Percentiles rank a stretch among this genome's conserved stretches.
Conservation (phyloP, 352 stramenopile species). For the Blastocystis sp. region DNA sequence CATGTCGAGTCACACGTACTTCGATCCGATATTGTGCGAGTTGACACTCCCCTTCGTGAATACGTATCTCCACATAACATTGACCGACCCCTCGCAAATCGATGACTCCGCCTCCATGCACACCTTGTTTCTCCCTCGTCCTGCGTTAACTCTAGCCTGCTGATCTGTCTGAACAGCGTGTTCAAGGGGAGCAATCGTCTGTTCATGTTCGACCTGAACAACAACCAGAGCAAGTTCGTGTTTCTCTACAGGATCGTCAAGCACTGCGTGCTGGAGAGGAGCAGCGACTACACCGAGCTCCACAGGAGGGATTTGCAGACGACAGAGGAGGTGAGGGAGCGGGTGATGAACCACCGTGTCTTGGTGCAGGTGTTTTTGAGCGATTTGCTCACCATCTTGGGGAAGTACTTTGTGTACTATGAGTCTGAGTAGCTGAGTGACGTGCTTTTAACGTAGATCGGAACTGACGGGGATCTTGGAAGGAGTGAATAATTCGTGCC, state of each 20-base stretch:
- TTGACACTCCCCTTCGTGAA: background rate
- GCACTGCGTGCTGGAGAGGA: background rate
- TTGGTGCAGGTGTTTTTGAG: slow-evolving; percentile 28
- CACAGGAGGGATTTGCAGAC: background rate
- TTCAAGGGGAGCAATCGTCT: slow-evolving; percentile 44
- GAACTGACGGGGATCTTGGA: background rate
- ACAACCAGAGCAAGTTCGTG: slow-evolving; percentile 43
- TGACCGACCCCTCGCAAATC: background rate
- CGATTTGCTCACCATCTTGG: slow-evolving; percentile 13
- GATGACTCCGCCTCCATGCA: background rate
- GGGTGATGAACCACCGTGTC: background rate
- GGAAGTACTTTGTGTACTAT: slow-evolving; percentile 48
- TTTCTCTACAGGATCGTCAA: background rate
- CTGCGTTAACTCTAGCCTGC: background rate
- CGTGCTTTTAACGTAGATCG: background rate
- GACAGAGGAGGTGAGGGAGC: background rate
- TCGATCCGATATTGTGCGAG: slow-evolving; percentile 52
- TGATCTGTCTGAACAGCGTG: slow-evolving; percentile 27
- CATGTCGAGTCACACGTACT: slow-evolving; percentile 18
- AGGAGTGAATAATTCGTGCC: background rate
- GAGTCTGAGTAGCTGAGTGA: background rate
- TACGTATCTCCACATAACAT: background rate
- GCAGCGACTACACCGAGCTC: background rate
- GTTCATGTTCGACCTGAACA: slow-evolving; percentile 52
- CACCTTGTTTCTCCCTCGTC: background rate